A percentile compares a stretch with the other conserved stretches of the same genome.
Conservation (phyloP, 2,329 filamentous ascomycete genomes). For the Aspergillus eucalypticola region DNA sequence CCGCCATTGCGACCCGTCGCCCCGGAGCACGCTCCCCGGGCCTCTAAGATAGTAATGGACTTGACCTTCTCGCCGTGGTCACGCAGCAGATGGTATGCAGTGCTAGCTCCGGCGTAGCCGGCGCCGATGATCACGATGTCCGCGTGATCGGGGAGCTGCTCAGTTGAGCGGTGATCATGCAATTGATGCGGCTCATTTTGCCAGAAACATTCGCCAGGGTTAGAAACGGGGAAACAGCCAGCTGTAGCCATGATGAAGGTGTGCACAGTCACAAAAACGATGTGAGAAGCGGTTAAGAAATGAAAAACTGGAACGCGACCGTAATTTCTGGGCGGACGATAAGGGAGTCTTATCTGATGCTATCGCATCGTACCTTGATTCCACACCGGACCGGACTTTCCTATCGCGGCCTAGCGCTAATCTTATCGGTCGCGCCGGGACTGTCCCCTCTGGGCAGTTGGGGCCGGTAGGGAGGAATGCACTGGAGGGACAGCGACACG, state of each 20-base stretch:
- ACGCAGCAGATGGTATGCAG: conserved; percentile 43
- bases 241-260: neutral
- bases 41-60: conserved; percentile 41
- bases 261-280: neutral
- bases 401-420: neutral
- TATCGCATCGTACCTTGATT: neutral
- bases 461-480: neutral
- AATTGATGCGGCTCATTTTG: conserved; percentile 41
- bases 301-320: neutral
- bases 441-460: neutral
- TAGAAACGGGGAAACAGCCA: conserved; percentile 4
- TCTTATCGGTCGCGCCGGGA: neutral
- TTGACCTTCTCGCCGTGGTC: conserved; percentile 12
- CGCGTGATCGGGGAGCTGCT: conserved; percentile 23
- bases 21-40: conserved; percentile 42
- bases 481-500: neutral
- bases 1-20: conserved; percentile 49
- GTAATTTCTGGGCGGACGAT: neutral
- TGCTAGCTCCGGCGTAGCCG: conserved; percentile 48
- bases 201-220: conserved; percentile 41
- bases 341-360: neutral
- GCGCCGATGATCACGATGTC: conserved; percentile 51
- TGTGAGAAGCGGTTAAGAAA: neutral
- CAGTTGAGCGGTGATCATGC: conserved; percentile 42
- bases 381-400: neutral